Percentiles rank a stretch among this genome's conserved stretches.
phyloP scores from a whole-genome alignment of 257 asterid species.

The Solanum neorickii region DNA sequence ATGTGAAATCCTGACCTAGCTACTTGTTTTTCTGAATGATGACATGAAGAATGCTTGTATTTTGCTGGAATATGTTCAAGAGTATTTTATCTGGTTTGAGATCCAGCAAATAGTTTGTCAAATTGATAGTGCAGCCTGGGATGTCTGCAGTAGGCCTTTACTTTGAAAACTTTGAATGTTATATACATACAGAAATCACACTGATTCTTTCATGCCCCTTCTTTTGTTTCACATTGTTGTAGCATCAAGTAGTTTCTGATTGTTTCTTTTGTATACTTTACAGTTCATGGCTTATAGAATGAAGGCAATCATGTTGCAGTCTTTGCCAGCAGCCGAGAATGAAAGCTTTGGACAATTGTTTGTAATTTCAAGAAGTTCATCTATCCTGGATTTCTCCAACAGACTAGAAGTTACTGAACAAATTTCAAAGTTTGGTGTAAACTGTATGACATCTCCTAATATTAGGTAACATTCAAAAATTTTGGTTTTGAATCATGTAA shows the following conservation, averaged over 20 bases:
- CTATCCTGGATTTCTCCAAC: slow-evolving; percentile 11
- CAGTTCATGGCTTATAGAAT: slow-evolving; percentile 46
- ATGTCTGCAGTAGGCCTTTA: background rate
- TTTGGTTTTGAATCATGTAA: background rate
- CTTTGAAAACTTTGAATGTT: background rate
- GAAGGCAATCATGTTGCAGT: slow-evolving; percentile 25
- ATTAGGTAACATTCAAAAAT: slow-evolving; percentile 34
- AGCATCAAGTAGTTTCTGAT: background rate
- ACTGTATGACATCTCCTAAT: slow-evolving; percentile 9
- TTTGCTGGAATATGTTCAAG: background rate
- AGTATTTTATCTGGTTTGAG: background rate
- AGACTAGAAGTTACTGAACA: slow-evolving; percentile 16
- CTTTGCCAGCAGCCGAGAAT: slow-evolving; percentile 18
- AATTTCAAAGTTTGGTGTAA: slow-evolving; percentile 16
- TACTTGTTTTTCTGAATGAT: background rate
- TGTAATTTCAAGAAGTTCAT: slow-evolving; percentile 13
- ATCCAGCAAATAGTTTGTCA: background rate
- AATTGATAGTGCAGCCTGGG: background rate
- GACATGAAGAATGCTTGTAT: background rate
- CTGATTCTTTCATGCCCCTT: background rate
- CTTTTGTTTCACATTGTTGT: background rate
- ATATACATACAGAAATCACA: background rate
- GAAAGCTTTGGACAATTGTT: slow-evolving; percentile 19
- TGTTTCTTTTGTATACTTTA: slow-evolving; percentile 8
- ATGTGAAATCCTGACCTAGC: background rate